Evolutionary conservation across 2,329 filamentous ascomycete genomes (phyloP), one percentile per base, ranked within the genome.

Genomic region (Xylariaceae sp.): DNA sequence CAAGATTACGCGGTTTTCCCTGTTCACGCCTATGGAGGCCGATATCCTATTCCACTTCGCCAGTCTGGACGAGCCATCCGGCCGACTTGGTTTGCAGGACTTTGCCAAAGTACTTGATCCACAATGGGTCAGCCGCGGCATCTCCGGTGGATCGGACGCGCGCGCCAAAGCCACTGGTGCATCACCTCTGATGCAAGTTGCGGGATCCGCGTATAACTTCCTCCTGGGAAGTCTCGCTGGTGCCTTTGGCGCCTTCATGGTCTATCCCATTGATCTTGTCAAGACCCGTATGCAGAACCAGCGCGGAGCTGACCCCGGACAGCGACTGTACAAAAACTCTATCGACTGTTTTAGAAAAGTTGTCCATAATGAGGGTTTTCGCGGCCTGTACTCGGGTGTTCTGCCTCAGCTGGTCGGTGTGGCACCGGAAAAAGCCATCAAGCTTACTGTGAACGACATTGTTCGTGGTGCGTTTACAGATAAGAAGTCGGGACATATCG

Each of bases 241-340:
- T 76, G 94, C 94, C 8, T 99, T 99, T 72, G 94, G 94, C 73
- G 94, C 94, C 10, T 97, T 99, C 74, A 97, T 99, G 91, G 94
- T 99, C 56, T 99, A 99, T 74, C 94, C 94, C 23, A 97, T 99
- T 72, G 94, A 99, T 78, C 79, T 99, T 62, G 94, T 99, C 74
- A 99, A 99, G 84, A 99, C 94, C 1, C 87, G 94, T 62, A 89
- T 99, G 87, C 94, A 99, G 77, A 99, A 99, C 78, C 94, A 99
- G 80, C 86, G 94, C 66, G 86, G 85, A 55, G 85, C 84, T 3
- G 85, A 88, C 54, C 90, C 92, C 0, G 94, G 94, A 59, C 88
- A 96, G 74, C 81, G 89, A 62, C 77, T 97, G 62, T 99, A 99
- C 79, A 96, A 96, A 77, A 99, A 99, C 81, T 97, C 93, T 51